A percentile compares a stretch with the other conserved stretches of the same genome.
Conservation (phyloP, 2,329 filamentous ascomycete genomes). For the Talaromyces islandicus region DNA sequence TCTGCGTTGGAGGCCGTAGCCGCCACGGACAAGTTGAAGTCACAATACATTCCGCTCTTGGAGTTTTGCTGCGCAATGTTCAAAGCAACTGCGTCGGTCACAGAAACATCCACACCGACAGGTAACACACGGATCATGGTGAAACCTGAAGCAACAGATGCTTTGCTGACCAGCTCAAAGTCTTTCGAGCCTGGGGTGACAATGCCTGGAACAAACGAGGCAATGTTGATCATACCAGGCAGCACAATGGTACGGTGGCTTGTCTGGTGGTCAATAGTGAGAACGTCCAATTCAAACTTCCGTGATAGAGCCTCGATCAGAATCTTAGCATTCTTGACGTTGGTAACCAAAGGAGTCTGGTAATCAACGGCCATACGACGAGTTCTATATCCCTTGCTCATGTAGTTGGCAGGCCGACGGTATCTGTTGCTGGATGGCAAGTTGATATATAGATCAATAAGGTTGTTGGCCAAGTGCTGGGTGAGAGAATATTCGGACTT, state of each 20-base stretch:
- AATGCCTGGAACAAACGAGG: constrained; percentile 72
- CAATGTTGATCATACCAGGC: constrained; percentile 70
- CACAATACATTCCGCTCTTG: constrained; percentile 62
- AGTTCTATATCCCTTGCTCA: constrained; percentile 95
- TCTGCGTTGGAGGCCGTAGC: constrained; percentile 68
- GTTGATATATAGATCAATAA: constrained; percentile 98
- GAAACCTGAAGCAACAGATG: constrained; percentile 69
- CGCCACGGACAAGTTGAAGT: constrained; percentile 74
- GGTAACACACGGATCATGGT: constrained; percentile 77
- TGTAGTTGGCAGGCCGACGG: constrained; percentile 92
- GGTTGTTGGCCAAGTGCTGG: constrained; percentile 93
- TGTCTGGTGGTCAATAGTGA: constrained; percentile 82
- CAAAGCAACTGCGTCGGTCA: constrained; percentile 66
- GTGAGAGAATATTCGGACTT: constrained; percentile 96
- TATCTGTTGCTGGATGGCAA: constrained; percentile 98
- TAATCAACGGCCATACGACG: constrained; percentile 97
- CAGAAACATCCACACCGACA: constrained; percentile 63
- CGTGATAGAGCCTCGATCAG: constrained; percentile 89
- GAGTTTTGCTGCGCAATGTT: constrained; percentile 67
- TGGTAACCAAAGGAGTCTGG: constrained; percentile 93
- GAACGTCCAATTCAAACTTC: constrained; percentile 77
- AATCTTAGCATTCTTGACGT: constrained; percentile 99
- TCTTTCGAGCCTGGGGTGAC: constrained; percentile 60
- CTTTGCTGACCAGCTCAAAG: constrained; percentile 64
- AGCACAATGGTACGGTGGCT: constrained; percentile 72